Base-by-base conservation (phyloP, 2,329 filamentous ascomycete species). In the Colletotrichum viniferum region DNA sequence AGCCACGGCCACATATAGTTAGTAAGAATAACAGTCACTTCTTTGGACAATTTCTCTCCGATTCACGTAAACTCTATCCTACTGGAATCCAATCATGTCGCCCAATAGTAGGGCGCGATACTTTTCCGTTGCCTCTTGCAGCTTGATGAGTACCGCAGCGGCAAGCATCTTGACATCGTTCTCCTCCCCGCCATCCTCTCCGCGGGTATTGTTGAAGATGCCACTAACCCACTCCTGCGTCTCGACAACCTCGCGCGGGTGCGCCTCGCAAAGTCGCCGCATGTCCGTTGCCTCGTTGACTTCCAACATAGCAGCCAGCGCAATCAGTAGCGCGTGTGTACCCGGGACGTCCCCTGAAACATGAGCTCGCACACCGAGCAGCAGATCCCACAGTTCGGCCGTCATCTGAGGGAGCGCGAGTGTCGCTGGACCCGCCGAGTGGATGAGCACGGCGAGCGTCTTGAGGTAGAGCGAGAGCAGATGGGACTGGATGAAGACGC, bases 141-240 rank as follows among this genome's bases (percentile, higher is more conserved):
- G 88, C 81, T 93, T 93, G 38, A 98, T 91, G 79, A 97, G 83
- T 65, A 96, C 92, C 0, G 93, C 94, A 0, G 95, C 95, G 6
- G 94, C 93, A 80, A 97, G 81, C 86, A 92, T 94, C 86, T 95
- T 94, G 36, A 96, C 91, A 77, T 94, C 92, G 74, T 94, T 94
- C 82, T 97, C 95, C 81, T 98, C 94, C 48, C 87, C 85, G 24
- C 88, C 86, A 66, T 88, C 88, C 0, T 86, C 86, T 0, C 89
- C 89, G 34, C 87, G 85, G 9, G 86, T 87, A 38, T 87, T 87
- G 75, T 94, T 91, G 83, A 98, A 97, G 2, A 98, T 90, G 70
- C 88, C 88, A 58, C 92, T 90, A 2, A 95, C 94, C 97, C 97
- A 99, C 80, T 95, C 94, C 79, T 95, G 91, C 75, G 95, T 94